Percentiles rank a stretch among this genome's conserved stretches.
Conservation (phyloP, 371 early-diverging fungal genomes). For the Syncephalastrum sp. region DNA sequence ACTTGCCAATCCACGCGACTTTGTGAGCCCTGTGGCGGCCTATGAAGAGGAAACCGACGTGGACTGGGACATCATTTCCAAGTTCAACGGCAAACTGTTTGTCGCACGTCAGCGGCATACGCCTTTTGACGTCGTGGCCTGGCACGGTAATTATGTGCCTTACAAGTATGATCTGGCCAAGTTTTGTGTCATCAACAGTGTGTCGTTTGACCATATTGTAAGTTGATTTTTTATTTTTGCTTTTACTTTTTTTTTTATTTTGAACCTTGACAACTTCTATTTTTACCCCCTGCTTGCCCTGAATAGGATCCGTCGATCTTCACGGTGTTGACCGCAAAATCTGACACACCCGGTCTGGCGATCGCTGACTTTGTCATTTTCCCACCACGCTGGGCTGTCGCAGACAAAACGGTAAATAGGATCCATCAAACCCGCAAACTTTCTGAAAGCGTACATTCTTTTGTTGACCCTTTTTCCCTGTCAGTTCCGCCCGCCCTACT, state of each 20-base stretch:
- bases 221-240: constrained; percentile 12
- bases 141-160: constrained; percentile 98
- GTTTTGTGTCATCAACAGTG: constrained; percentile 87
- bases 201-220: constrained; percentile 89
- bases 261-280: background rate
- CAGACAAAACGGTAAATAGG: constrained; percentile 72
- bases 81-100: constrained; percentile 84
- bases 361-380: constrained; percentile 96
- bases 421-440: constrained; percentile 3
- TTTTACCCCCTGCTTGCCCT: background rate
- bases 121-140: constrained; percentile 96
- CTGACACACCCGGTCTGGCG: constrained; percentile 85
- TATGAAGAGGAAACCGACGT: constrained; percentile 65
- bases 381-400: constrained; percentile 96
- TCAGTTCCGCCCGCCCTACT: constrained; percentile 93
- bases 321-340: constrained; percentile 92
- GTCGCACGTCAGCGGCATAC: constrained; percentile 75
- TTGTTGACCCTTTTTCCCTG: background rate
- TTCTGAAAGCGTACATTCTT: background rate
- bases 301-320: constrained; percentile 90
- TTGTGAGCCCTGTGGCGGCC: constrained; percentile 82
- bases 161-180: constrained; percentile 90
- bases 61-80: constrained; percentile 71
- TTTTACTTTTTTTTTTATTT: background rate
- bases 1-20: constrained; percentile 93